Conservation (phyloP, 495 filamentous ascomycete genomes). For the Neurospora sp. region DNA sequence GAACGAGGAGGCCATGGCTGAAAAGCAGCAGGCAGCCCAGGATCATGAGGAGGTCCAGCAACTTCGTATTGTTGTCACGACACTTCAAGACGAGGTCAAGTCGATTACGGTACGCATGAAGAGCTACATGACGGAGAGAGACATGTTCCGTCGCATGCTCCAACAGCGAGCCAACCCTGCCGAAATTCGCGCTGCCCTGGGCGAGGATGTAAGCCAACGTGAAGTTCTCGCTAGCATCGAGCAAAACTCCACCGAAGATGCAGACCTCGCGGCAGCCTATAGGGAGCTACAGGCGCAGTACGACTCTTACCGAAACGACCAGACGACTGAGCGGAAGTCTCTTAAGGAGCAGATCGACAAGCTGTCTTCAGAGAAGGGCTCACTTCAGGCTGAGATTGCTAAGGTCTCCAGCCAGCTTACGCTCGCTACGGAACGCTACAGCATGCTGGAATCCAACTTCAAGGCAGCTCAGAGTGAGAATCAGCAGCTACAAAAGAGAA, state of each 20-base stretch:
- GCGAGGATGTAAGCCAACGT: conserved; percentile 36
- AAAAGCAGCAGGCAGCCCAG: conserved; percentile 56
- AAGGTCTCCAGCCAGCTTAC: conserved; percentile 71
- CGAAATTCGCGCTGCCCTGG: conserved; percentile 56
- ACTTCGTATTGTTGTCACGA: conserved; percentile 52
- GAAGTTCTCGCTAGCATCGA: conserved; percentile 44
- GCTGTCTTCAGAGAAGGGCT: conserved; percentile 68
- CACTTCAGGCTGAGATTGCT: conserved; percentile 69
- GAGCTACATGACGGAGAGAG: conserved; percentile 88
- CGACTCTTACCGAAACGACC: conserved; percentile 80
- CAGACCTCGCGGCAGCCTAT: conserved; percentile 41
- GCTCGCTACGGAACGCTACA: conserved; percentile 69
- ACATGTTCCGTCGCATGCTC: conserved; percentile 94
- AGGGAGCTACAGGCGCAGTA: conserved; percentile 83
- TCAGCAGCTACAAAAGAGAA: conserved; percentile 69
- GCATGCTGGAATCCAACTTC: conserved; percentile 86
- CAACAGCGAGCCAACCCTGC: conserved; percentile 52
- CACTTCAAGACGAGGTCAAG: conserved; percentile 59
- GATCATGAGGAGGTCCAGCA: conserved; percentile 65
- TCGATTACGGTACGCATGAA: conserved; percentile 69
- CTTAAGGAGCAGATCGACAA: conserved; percentile 81
- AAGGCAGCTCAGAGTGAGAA: conserved; percentile 75
- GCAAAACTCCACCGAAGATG: conserved; percentile 26
- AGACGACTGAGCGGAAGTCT: conserved; percentile 62
- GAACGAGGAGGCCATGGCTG: conserved; percentile 68